Percentiles rank a stretch among this genome's conserved stretches.
Conservation (phyloP, 2,329 filamentous ascomycete species). For the Epichloe elymi region DNA sequence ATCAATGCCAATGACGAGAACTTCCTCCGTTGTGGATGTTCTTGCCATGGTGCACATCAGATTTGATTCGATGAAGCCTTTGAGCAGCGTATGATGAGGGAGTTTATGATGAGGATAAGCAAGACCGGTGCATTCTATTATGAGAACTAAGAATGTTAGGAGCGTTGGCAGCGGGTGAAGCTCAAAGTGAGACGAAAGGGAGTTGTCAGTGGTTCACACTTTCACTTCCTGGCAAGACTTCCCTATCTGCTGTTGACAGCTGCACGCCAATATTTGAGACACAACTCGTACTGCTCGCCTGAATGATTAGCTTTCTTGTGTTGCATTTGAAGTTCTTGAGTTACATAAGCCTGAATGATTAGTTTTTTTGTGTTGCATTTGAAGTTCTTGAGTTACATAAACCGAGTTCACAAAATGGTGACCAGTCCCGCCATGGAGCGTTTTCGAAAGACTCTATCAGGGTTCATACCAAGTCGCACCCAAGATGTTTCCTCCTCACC, state of each 20-base stretch:
- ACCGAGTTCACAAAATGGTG: no score
- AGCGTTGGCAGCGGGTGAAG: no score
- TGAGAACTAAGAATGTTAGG: no score
- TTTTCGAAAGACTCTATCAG: not conserved
- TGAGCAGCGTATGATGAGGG: not conserved
- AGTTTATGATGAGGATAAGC: not conserved
- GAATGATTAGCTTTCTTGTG: not conserved
- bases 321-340: not conserved
- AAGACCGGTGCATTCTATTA: no score
- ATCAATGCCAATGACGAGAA: constrained; percentile 28
- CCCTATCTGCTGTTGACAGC: not conserved
- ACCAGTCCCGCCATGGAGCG: not conserved
- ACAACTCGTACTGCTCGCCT: not conserved
- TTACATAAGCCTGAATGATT: not conserved
- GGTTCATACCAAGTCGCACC: not conserved
- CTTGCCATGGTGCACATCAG: not conserved
- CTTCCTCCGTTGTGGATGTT: not conserved
- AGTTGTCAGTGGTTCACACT: no score
- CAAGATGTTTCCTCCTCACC: not conserved
- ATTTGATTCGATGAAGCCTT: not conserved
- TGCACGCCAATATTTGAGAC: not conserved
- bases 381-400: no score
- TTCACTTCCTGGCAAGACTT: no score
- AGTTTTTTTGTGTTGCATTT: not conserved
- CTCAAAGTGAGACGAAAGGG: no score